phyloP scores from a whole-genome alignment of 352 stramenopile genomes.

The Thalassiosira ordinaria region DNA sequence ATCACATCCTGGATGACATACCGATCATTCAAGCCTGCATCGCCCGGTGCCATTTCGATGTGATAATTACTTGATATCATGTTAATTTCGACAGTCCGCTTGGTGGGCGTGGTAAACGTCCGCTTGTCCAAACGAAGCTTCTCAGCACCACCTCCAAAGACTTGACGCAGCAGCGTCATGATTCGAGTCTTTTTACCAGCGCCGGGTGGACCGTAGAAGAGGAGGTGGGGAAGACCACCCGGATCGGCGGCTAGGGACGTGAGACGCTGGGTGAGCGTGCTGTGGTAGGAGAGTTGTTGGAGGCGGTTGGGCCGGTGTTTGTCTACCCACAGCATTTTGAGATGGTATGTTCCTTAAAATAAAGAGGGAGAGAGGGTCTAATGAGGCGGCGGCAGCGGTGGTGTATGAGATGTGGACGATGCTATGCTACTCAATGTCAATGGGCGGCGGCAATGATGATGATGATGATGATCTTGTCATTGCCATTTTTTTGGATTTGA shows the following conservation, averaged over 20 bases:
- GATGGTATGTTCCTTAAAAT: not conserved
- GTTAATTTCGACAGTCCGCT: constrained; percentile 96
- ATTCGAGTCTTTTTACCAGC: constrained; percentile 99
- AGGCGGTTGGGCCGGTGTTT: constrained; percentile 96
- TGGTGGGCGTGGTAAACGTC: constrained; percentile 94
- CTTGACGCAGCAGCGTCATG: constrained; percentile 92
- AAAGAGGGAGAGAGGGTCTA: not conserved
- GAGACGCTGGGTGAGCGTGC: constrained; percentile 90
- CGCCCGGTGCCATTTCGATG: constrained; percentile 98
- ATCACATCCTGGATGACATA: constrained; percentile 99
- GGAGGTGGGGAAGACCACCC: constrained; percentile 92
- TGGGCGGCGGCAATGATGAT: too few species aligned
- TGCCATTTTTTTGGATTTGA: not conserved
- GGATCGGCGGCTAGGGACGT: constrained; percentile 68
- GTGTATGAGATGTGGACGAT: too few species aligned
- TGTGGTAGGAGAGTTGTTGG: constrained; percentile 92
- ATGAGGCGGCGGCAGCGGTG: not conserved
- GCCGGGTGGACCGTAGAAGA: constrained; percentile 98
- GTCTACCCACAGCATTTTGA: constrained; percentile 97
- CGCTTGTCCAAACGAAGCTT: constrained; percentile 89
- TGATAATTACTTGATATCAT: constrained; percentile 98
- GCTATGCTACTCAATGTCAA: too few species aligned
- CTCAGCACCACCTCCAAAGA: constrained; percentile 95
- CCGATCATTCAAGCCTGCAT: constrained; percentile 96
- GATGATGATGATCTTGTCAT: not conserved